Percentiles rank a stretch among this genome's conserved stretches.
Evolutionary conservation across 306 rosid genomes (phyloP).

Genomic region (Cicer pinnatifidum): DNA sequence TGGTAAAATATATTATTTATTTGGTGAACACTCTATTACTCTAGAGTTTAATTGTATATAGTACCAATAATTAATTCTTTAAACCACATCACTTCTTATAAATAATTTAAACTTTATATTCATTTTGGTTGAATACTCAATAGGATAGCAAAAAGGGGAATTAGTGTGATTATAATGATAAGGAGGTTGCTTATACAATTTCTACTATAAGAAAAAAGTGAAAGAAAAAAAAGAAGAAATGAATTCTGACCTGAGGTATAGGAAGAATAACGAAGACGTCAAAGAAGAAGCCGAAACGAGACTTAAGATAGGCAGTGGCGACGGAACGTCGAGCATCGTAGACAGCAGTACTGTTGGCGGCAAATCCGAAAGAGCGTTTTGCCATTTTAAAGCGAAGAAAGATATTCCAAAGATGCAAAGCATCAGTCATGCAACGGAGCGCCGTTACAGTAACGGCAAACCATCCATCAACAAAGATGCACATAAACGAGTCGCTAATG

Average conservation of each 20-base stretch:
- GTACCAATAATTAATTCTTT: too few relatives aligned
- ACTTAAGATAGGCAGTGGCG: slow-evolving; percentile 64
- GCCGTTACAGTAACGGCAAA: slow-evolving; percentile 81
- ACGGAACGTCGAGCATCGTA: slow-evolving; percentile 30
- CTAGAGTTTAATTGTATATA: too few relatives aligned
- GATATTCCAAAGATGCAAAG: slow-evolving; percentile 87
- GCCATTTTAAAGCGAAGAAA: slow-evolving; percentile 71
- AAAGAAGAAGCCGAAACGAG: slow-evolving; percentile 68
- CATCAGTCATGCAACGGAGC: slow-evolving; percentile 88
- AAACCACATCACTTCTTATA: too few relatives aligned
- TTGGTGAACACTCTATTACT: too few relatives aligned
- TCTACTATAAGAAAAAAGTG: too few relatives aligned
- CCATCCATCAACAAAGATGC: slow-evolving; percentile 90
- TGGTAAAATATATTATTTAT: too few relatives aligned
- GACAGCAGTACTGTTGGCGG: background rate
- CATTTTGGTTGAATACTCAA: too few relatives aligned
- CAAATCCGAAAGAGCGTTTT: slow-evolving; percentile 46
- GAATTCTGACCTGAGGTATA: slow-evolving; percentile 68
- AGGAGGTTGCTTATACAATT: too few relatives aligned
- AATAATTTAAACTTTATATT: too few relatives aligned
- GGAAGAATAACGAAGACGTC: slow-evolving; percentile 90
- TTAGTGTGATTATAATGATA: too few relatives aligned
- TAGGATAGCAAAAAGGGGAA: too few relatives aligned
- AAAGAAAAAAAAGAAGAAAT: background rate
- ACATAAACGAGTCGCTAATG: slow-evolving; percentile 67